Base-by-base conservation (phyloP, 2,329 filamentous ascomycete species). In the Fusarium setosum region DNA sequence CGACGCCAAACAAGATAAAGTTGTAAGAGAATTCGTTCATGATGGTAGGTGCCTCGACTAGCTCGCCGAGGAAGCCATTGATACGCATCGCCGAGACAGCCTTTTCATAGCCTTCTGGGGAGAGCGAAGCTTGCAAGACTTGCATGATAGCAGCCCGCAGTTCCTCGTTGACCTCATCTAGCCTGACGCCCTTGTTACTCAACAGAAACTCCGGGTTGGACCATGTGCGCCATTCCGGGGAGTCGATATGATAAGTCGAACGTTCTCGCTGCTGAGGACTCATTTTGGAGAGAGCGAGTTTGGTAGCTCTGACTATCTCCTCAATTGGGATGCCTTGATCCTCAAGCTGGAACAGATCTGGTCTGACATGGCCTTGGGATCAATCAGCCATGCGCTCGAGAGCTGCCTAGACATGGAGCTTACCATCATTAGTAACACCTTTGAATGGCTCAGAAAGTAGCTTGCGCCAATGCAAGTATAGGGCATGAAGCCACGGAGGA, bases 21-120 rank as follows among this genome's bases (percentile, higher is more conserved):
- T 93, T 93, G 82, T 94, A 94, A 2, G 88, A 92, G 77, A 85
- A 87, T 74, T 92, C 86, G 77, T 93, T 93, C 84, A 92, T 88
- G 51, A 94, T 85, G 6, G 78, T 75, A 0, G 86, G 83, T 0
- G 87, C 83, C 31, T 86, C 72, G 48, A 92, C 88, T 0, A 93
- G 82, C 59, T 91, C 84, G 41, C 91, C 91, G 0, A 94, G 83
- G 77, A 93, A 93, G 55, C 89, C 87, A 75, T 94, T 93, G 73
- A 92, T 87, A 57, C 87, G 87, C 90, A 92, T 93, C 1, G 90
- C 90, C 0, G 80, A 82, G 2, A 90, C 56, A 9, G 90, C 90
- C 71, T 94, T 93, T 17, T 83, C 75, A 76, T 92, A 94, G 13
- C 92, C 91, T 72, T 92, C 88, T 0, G 88, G 83, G 0, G 90